These are phyloP conservation scores for Hamigera avellanea DNA, from an alignment of 495 filamentous ascomycete genomes.

Conservation along the genomic window DNA sequence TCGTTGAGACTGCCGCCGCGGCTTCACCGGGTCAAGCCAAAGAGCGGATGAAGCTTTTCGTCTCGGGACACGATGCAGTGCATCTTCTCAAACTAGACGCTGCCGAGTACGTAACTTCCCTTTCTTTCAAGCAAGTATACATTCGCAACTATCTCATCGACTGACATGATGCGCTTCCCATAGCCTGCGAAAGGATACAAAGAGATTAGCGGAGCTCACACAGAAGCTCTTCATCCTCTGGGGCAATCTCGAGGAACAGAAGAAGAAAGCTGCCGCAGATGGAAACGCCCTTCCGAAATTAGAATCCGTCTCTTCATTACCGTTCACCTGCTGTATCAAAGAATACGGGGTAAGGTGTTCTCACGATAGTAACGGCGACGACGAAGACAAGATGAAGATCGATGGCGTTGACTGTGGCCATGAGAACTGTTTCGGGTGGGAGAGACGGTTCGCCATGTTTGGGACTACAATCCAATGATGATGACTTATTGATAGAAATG, in stretches of 20 bases:
- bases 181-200: constrained; percentile 43
- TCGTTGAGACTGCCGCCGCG: constrained; percentile 49
- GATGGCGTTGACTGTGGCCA: constrained; percentile 14
- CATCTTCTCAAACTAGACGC: constrained; percentile 56
- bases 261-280: constrained; percentile 14
- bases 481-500: background rate
- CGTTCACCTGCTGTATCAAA: constrained; percentile 34
- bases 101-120: constrained; percentile 40
- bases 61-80: constrained; percentile 53
- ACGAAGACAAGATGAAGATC: too few species aligned
- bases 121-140: background rate
- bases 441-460: constrained; percentile 39
- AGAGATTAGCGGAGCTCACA: constrained; percentile 37
- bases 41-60: constrained; percentile 47
- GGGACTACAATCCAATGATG: constrained; percentile 30
- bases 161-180: background rate
- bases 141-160: too few species aligned
- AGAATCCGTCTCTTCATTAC: constrained; percentile 12
- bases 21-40: constrained; percentile 19
- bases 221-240: constrained; percentile 73
- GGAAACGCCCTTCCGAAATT: constrained; percentile 2
- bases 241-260: constrained; percentile 73
- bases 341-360: constrained; percentile 40
- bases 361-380: constrained; percentile 14
- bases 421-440: constrained; percentile 33